Conservation (phyloP, 106 monocot genomes). For the Alisma plantagoaquatica region DNA sequence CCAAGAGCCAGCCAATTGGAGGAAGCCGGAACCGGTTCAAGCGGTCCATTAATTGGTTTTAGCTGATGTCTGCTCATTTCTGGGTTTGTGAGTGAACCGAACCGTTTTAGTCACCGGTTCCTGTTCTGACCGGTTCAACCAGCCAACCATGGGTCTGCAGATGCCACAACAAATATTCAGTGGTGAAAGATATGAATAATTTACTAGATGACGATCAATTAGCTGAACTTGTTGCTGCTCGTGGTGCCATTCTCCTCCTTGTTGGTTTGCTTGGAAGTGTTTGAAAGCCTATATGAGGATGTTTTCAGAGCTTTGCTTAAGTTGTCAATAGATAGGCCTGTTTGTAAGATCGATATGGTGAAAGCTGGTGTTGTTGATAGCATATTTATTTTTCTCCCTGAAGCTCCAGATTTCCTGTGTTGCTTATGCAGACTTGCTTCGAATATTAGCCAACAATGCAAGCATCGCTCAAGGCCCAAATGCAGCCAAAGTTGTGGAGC, state of each 20-base stretch:
- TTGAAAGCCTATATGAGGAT: constrained; percentile 78
- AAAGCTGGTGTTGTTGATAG: constrained; percentile 83
- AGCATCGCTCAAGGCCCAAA: constrained; percentile 82
- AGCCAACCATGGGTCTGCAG: constrained; percentile 55
- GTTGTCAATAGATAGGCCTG: constrained; percentile 79
- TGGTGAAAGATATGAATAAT: constrained; percentile 89
- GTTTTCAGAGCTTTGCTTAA: constrained; percentile 76
- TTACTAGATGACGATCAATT: constrained; percentile 74
- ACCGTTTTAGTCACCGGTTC: too few species aligned
- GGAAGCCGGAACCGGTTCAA: too few species aligned
- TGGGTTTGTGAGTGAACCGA: too few species aligned
- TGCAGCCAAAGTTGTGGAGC: constrained; percentile 82
- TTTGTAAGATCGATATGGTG: constrained; percentile 92
- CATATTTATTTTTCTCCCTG: constrained; percentile 62
- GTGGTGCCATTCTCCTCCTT: constrained; percentile 82
- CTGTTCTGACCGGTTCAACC: too few species aligned
- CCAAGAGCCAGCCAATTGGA: too few species aligned
- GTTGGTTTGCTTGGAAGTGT: constrained; percentile 68
- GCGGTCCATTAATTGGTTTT: too few species aligned
- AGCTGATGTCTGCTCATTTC: too few species aligned
- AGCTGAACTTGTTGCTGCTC: constrained; percentile 34
- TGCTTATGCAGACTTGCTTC: constrained; percentile 67
- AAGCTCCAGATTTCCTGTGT: constrained; percentile 79
- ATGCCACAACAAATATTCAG: constrained; percentile 70
- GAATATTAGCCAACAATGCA: constrained; percentile 94